Evolutionary conservation across 495 filamentous ascomycete genomes (phyloP).

Genomic region (Annulohypoxylon stygium): DNA sequence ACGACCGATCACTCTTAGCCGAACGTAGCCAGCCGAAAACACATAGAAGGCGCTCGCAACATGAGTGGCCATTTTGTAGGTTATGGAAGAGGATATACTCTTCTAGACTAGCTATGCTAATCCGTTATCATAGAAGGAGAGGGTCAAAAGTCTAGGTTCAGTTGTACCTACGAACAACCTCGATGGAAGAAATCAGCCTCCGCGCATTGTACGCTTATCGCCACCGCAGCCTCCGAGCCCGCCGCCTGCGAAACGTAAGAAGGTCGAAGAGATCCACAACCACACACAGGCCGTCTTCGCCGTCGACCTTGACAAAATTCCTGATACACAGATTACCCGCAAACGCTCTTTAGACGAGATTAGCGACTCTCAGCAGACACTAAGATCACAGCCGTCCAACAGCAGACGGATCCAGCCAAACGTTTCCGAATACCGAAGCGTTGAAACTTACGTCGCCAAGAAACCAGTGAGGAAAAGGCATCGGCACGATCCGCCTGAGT

Average conservation of each 20-base stretch:
- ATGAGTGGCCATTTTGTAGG: conserved; percentile 23
- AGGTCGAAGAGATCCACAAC: conserved; percentile 21
- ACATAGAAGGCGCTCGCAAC: conserved; percentile 22
- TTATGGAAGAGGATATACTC: background rate
- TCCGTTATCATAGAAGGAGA: conserved; percentile 21
- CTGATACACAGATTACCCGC: conserved; percentile 9
- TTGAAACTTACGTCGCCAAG: conserved; percentile 20
- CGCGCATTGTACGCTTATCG: conserved; percentile 16
- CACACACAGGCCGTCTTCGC: conserved; percentile 30
- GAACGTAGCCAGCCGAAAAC: conserved; percentile 6
- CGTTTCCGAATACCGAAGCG: conserved; percentile 43
- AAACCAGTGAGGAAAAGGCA: conserved; percentile 22
- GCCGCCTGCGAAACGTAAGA: conserved; percentile 51
- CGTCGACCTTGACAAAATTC: background rate
- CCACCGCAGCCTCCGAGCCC: conserved; percentile 14
- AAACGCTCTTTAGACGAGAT: conserved; percentile 40
- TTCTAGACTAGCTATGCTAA: conserved; percentile 7
- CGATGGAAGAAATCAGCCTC: conserved; percentile 28
- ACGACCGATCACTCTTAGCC: conserved; percentile 5
- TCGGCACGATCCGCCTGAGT: conserved; percentile 7
- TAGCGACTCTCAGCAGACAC: conserved; percentile 43
- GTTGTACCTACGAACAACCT: conserved; percentile 43
- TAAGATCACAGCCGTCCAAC: conserved; percentile 41
- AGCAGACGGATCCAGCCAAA: conserved; percentile 28
- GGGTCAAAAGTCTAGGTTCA: conserved; percentile 3